Percentiles rank a stretch among this genome's conserved stretches.
Evolutionary conservation across 352 stramenopile genomes (phyloP).

Genomic region (Salisapilia sapeloensis): DNA sequence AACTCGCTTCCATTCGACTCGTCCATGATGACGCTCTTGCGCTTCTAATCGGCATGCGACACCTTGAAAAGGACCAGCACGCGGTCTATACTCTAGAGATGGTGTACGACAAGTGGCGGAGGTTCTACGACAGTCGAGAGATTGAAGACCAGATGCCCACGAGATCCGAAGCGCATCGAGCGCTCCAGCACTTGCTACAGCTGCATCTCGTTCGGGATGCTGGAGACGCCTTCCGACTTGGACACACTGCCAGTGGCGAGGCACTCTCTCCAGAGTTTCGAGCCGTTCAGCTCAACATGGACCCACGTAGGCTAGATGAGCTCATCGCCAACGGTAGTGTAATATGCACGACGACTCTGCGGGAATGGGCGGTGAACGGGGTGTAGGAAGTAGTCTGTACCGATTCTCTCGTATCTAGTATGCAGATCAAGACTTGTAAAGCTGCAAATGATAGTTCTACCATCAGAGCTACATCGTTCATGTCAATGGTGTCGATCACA

Average conservation of each 20-base stretch:
- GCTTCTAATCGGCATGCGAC: slow-evolving; percentile 61
- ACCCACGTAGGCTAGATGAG: slow-evolving; percentile 41
- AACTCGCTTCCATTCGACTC: slow-evolving; percentile 49
- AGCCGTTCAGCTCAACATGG: slow-evolving; percentile 55
- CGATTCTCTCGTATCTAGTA: too few relatives aligned
- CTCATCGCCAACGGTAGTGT: slow-evolving; percentile 66
- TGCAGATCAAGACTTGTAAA: too few relatives aligned
- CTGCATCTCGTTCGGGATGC: slow-evolving; percentile 61
- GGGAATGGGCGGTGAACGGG: slow-evolving; percentile 57
- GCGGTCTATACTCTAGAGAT: slow-evolving; percentile 67
- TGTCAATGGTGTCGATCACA: background rate
- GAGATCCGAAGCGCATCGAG: slow-evolving; percentile 48
- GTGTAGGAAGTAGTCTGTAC: slow-evolving; percentile 4
- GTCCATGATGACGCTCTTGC: slow-evolving; percentile 52
- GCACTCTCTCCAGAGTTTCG: slow-evolving; percentile 60
- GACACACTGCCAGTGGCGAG: slow-evolving; percentile 12
- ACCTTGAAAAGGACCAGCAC: slow-evolving; percentile 47
- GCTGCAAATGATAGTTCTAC: too few relatives aligned
- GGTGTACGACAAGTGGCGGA: slow-evolving; percentile 63
- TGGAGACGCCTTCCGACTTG: slow-evolving; percentile 55
- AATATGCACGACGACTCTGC: slow-evolving; percentile 49
- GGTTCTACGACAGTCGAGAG: slow-evolving; percentile 67
- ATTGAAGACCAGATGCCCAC: slow-evolving; percentile 41
- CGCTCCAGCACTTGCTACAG: slow-evolving; percentile 50
- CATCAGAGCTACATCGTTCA: too few relatives aligned